Evolutionary conservation across 164 flowering plant species (phyloP).

Genomic region (Aristolochia californica): DNA sequence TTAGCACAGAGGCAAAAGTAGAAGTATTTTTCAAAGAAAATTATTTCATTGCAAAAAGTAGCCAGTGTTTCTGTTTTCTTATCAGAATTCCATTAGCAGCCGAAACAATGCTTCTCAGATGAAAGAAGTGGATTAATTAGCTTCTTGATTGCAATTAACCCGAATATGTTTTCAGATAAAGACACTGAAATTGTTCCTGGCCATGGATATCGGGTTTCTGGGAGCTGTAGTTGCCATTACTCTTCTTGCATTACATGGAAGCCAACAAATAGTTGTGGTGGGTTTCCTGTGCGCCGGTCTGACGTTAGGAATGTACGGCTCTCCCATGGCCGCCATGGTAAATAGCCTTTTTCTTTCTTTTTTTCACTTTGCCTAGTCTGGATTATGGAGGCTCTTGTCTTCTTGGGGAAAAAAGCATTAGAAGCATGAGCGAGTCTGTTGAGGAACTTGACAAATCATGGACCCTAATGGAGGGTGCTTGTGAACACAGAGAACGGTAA

Average conservation of each 20-base stretch:
- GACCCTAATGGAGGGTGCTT: no score
- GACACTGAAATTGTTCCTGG: conserved; percentile 27
- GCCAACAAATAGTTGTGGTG: conserved; percentile 24
- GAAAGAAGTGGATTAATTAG: no score
- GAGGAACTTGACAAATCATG: not conserved
- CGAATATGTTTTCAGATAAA: conserved; percentile 25
- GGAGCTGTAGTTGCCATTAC: conserved; percentile 41
- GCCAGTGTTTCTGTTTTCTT: no score
- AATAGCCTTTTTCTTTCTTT: not conserved
- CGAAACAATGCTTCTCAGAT: no score
- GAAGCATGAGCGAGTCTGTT: no score
- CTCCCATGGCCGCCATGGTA: conserved; percentile 62
- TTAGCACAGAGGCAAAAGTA: no score
- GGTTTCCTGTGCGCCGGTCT: conserved; percentile 53
- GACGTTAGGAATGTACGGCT: conserved; percentile 61
- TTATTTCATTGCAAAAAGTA: no score
- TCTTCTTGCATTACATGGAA: conserved; percentile 34
- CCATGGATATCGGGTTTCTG: conserved; percentile 33
- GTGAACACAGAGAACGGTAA: conserved; percentile 35
- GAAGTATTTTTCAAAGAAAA: no score
- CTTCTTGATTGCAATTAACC: no score
- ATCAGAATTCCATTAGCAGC: no score
- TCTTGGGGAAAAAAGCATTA: not conserved
- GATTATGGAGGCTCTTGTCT: not conserved
- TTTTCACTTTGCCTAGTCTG: not conserved